Percentiles rank a stretch among this genome's conserved stretches.
Conservation (phyloP, 768 basidiomycete species). For the Amanita pallidorosea region DNA sequence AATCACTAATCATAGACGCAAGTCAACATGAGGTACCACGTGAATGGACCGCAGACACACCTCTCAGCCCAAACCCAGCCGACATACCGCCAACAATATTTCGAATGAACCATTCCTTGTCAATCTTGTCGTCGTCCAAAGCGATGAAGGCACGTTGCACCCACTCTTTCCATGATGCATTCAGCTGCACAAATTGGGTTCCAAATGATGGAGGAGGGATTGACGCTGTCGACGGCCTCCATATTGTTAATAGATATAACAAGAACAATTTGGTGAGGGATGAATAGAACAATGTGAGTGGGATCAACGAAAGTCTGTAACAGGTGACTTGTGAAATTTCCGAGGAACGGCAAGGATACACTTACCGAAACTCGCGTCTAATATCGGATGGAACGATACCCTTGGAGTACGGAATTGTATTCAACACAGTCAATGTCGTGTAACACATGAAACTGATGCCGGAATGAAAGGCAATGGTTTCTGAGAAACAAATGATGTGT, state of each 20-base stretch:
- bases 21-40: neutral
- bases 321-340: neutral
- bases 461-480: conserved; percentile 65
- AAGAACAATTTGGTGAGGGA: conserved; percentile 79
- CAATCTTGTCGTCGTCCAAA: conserved; percentile 63
- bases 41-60: conserved; percentile 23
- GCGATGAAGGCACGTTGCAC: conserved; percentile 35
- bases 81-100: conserved; percentile 82
- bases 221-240: conserved; percentile 40
- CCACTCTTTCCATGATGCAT: conserved; percentile 18
- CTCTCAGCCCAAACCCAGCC: conserved; percentile 76
- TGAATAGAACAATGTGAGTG: conserved; percentile 74
- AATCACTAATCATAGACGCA: conserved; percentile 40
- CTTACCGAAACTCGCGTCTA: conserved; percentile 52
- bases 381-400: conserved; percentile 31
- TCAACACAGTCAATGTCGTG: conserved; percentile 33
- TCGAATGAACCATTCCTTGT: conserved; percentile 76
- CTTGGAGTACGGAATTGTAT: conserved; percentile 18
- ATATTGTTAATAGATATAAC: conserved; percentile 72
- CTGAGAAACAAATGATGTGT: conserved; percentile 23
- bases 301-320: conserved; percentile 57
- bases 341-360: neutral
- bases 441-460: conserved; percentile 53
- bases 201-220: conserved; percentile 13
- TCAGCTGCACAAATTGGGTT: conserved; percentile 17